A percentile compares a stretch with the other conserved stretches of the same genome.
Evolutionary conservation across 106 monocot species (phyloP).

Genomic region (Allium sativum): DNA sequence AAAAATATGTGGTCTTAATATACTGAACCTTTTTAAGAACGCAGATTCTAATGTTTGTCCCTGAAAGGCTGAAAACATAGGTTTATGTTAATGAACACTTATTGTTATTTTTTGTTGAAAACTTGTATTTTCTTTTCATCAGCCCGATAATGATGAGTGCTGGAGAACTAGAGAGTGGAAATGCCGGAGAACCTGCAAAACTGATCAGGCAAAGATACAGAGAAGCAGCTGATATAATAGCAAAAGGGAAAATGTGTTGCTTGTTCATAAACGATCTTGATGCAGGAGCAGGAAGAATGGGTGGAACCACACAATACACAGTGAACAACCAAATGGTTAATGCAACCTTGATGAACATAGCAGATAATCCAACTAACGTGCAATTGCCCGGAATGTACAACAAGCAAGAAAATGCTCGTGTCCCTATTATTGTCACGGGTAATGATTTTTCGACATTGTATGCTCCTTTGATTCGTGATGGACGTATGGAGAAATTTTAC

Average conservation of each 20-base stretch:
- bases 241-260: slow-evolving; percentile 90
- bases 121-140: not conserved
- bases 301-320: slow-evolving; percentile 95
- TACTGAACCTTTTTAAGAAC: not conserved
- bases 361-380: slow-evolving; percentile 90
- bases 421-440: slow-evolving; percentile 90
- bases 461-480: slow-evolving; percentile 92
- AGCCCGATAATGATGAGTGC: slow-evolving; percentile 99
- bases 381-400: slow-evolving; percentile 99
- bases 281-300: slow-evolving; percentile 91
- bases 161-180: slow-evolving; percentile 95
- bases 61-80: not conserved
- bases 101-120: not conserved
- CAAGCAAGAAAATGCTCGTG: slow-evolving; percentile 92
- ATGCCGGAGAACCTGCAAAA: slow-evolving; percentile 96
- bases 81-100: not conserved
- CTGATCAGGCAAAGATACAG: slow-evolving; percentile 89
- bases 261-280: slow-evolving; percentile 99
- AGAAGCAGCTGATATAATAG: slow-evolving; percentile 91
- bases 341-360: slow-evolving; percentile 99
- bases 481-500: slow-evolving; percentile 99
- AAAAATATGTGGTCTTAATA: not conserved
- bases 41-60: not conserved
- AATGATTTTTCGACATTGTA: slow-evolving; percentile 98
- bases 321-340: slow-evolving; percentile 99